These are phyloP conservation scores for Eragrostis curvula DNA, from an alignment of 176 grass and related monocot species.

Conservation along the genomic window DNA sequence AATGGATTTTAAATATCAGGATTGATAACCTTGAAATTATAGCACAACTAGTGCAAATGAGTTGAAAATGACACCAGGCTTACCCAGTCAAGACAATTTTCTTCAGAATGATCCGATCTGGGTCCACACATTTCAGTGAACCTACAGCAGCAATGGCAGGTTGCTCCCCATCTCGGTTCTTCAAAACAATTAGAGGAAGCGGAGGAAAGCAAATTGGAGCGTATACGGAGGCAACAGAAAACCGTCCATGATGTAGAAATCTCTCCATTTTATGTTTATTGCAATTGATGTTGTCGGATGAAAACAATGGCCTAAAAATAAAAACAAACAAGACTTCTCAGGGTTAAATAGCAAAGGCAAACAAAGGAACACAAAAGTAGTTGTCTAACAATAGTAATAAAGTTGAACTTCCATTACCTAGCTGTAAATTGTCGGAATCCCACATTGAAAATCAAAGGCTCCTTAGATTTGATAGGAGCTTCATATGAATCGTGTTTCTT, in stretches of 20 bases:
- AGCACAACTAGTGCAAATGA: neutral
- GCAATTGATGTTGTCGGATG: slow-evolving; percentile 85
- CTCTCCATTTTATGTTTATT: slow-evolving; percentile 99
- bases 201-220: slow-evolving; percentile 84
- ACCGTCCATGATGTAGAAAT: slow-evolving; percentile 92
- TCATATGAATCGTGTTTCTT: slow-evolving; percentile 93
- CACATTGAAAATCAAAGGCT: slow-evolving; percentile 80
- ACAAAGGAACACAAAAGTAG: slow-evolving; percentile 9
- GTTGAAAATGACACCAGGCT: slow-evolving; percentile 22
- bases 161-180: slow-evolving; percentile 66
- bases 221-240: slow-evolving; percentile 87
- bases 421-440: slow-evolving; percentile 90
- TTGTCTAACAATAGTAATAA: neutral
- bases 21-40: no score
- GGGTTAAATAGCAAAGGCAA: slow-evolving; percentile 20
- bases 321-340: slow-evolving; percentile 33
- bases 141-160: slow-evolving; percentile 75
- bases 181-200: slow-evolving; percentile 78
- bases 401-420: slow-evolving; percentile 59
- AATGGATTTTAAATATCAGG: neutral
- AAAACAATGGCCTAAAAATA: slow-evolving; percentile 82
- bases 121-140: slow-evolving; percentile 83
- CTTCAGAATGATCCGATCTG: slow-evolving; percentile 86
- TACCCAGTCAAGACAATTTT: slow-evolving; percentile 98
- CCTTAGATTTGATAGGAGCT: slow-evolving; percentile 93